Conservation (phyloP, 345 rosid species). For the Diplotaxis tenuifolia region DNA sequence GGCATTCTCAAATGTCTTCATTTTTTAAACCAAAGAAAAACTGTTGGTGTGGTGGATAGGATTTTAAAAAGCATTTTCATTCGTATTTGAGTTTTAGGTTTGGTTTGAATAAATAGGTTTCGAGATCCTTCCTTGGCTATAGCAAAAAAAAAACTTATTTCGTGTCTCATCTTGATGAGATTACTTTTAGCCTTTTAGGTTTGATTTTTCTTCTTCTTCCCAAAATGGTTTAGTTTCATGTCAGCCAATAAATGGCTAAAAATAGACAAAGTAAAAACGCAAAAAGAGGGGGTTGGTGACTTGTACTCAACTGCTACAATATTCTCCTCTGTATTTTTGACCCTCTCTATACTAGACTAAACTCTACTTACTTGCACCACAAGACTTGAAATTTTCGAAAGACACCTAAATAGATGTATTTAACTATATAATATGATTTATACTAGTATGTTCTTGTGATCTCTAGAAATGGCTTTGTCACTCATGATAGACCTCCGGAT, state of each 20-base stretch:
- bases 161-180: constrained; percentile 10
- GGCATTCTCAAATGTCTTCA: background rate
- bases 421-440: constrained; percentile 9
- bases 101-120: constrained; percentile 34
- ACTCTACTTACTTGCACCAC: constrained; percentile 26
- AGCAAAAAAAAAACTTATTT: background rate
- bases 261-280: constrained; percentile 15
- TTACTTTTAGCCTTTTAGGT: constrained; percentile 20
- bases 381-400: constrained; percentile 13
- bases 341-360: constrained; percentile 14
- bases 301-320: constrained; percentile 56
- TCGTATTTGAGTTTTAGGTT: constrained; percentile 35
- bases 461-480: constrained; percentile 47
- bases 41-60: constrained; percentile 18
- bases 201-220: constrained; percentile 1
- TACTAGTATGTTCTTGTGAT: background rate
- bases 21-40: background rate
- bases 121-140: background rate
- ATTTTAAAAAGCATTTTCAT: background rate
- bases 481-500: constrained; percentile 23
- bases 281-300: constrained; percentile 52
- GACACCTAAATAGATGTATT: background rate
- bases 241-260: background rate
- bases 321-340: constrained; percentile 23
- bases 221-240: background rate